Percentiles rank a stretch among this genome's conserved stretches.
Evolutionary conservation across 2,329 filamentous ascomycete genomes (phyloP).

Genomic region (Claviceps humidiphila): DNA sequence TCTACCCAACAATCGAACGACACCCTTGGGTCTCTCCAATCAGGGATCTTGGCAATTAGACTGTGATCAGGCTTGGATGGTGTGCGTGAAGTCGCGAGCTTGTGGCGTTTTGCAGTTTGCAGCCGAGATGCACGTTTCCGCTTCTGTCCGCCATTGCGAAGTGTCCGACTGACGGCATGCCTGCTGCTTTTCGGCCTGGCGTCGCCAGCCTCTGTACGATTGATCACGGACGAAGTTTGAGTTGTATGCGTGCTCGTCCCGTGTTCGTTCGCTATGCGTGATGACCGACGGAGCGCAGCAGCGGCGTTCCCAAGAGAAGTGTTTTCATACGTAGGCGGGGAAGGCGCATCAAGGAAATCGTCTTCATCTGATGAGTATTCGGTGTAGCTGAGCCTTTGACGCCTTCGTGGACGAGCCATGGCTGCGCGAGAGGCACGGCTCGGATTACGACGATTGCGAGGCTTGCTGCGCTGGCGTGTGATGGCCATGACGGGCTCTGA

Average conservation of each 20-base stretch:
- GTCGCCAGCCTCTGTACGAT: too few relatives aligned
- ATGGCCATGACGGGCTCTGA: slow-evolving; percentile 13
- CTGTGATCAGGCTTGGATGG: slow-evolving; percentile 1
- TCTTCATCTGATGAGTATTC: slow-evolving; percentile 1
- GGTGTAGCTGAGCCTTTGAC: slow-evolving; percentile 4
- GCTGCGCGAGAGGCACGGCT: slow-evolving; percentile 9
- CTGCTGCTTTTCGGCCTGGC: not conserved
- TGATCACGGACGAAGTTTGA: not conserved
- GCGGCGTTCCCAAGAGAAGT: not conserved
- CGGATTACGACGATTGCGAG: slow-evolving; percentile 12
- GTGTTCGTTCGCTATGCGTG: not conserved
- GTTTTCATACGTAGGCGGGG: not conserved
- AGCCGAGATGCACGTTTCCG: slow-evolving; percentile 7
- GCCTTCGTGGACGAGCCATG: slow-evolving; percentile 2
- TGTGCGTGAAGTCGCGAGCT: not conserved
- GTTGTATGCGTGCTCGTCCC: not conserved
- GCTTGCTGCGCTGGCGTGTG: slow-evolving; percentile 6
- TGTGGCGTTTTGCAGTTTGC: slow-evolving; percentile 8
- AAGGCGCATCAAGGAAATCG: slow-evolving; percentile 1
- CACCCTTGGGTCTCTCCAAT: slow-evolving; percentile 41
- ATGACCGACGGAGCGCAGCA: slow-evolving; percentile 1
- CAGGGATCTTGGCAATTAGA: slow-evolving; percentile 25
- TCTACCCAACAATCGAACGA: slow-evolving; percentile 57
- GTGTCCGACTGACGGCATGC: not conserved
- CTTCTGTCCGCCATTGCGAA: slow-evolving; percentile 8